These are phyloP conservation scores for Penicillium sp. DNA, from an alignment of 2,329 filamentous ascomycete genomes.

Conservation along the genomic window DNA sequence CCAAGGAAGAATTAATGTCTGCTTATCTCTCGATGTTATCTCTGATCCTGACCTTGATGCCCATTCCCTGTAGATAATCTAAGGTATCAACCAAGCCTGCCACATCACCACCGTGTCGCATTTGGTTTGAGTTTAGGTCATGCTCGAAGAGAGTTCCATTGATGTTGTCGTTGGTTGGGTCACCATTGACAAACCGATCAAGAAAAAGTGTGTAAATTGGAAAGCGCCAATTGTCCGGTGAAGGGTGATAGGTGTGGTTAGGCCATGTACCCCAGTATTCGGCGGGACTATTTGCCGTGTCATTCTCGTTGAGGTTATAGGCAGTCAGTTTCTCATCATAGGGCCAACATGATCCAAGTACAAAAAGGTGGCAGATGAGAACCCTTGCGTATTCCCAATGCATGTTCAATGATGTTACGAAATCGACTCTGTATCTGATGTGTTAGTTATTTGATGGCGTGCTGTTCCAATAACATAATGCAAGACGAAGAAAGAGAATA, in stretches of 20 bases:
- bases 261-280: constrained; percentile 60
- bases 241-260: constrained; percentile 53
- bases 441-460: too few species aligned
- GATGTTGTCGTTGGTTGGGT: constrained; percentile 62
- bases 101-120: constrained; percentile 63
- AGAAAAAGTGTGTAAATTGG: constrained; percentile 65
- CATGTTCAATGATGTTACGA: constrained; percentile 23
- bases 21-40: not conserved
- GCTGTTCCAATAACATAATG: too few species aligned
- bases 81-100: constrained; percentile 58
- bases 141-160: constrained; percentile 62
- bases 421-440: not conserved
- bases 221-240: constrained; percentile 63
- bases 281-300: constrained; percentile 53
- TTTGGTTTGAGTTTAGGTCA: constrained; percentile 59
- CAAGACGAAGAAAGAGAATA: not conserved
- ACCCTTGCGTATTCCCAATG: constrained; percentile 28
- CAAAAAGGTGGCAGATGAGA: constrained; percentile 30
- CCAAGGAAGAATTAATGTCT: not conserved
- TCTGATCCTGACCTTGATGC: constrained; percentile 52
- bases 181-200: constrained; percentile 64
- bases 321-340: constrained; percentile 52
- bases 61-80: constrained; percentile 65
- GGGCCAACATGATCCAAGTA: constrained; percentile 33
- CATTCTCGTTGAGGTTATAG: constrained; percentile 63